Percentiles rank a stretch among this genome's conserved stretches.
These are phyloP conservation scores for Cryphonectria naterciae DNA, from an alignment of 2,329 filamentous ascomycete genomes.

Conservation along the genomic window DNA sequence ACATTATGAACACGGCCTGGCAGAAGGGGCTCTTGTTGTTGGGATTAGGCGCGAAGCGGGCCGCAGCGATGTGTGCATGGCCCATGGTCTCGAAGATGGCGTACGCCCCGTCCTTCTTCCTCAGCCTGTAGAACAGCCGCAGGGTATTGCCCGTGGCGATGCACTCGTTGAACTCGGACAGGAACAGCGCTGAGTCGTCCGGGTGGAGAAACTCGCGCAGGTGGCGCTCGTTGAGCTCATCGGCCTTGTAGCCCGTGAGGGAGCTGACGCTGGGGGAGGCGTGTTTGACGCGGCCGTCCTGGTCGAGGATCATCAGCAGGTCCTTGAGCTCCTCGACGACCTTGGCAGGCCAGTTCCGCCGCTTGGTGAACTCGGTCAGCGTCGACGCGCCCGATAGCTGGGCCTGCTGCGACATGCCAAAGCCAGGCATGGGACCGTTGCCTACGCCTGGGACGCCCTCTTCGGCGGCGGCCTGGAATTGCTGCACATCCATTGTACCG, in stretches of 20 bases:
- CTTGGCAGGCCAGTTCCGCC: constrained; percentile 81
- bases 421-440: constrained; percentile 46
- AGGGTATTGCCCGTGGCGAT: constrained; percentile 80
- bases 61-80: constrained; percentile 82
- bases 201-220: constrained; percentile 83
- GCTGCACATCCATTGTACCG: constrained; percentile 27
- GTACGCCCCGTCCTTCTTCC: constrained; percentile 71
- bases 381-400: constrained; percentile 45
- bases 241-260: constrained; percentile 75
- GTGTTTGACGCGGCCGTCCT: constrained; percentile 82
- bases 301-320: constrained; percentile 83
- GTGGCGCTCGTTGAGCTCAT: constrained; percentile 74
- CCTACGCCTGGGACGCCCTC: constrained; percentile 46
- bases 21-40: constrained; percentile 73
- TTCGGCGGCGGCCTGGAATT: constrained; percentile 31
- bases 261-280: constrained; percentile 77
- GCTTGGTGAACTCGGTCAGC: constrained; percentile 63
- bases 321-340: constrained; percentile 90
- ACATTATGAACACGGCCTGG: constrained; percentile 92
- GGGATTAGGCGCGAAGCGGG: constrained; percentile 65
- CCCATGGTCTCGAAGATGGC: constrained; percentile 89
- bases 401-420: constrained; percentile 34
- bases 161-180: constrained; percentile 86
- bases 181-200: constrained; percentile 82
- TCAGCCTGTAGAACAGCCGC: constrained; percentile 86